A percentile compares a stretch with the other conserved stretches of the same genome.
These are phyloP conservation scores for Sarocladium kiliense DNA, from an alignment of 2,329 filamentous ascomycete species.

Conservation along the genomic window DNA sequence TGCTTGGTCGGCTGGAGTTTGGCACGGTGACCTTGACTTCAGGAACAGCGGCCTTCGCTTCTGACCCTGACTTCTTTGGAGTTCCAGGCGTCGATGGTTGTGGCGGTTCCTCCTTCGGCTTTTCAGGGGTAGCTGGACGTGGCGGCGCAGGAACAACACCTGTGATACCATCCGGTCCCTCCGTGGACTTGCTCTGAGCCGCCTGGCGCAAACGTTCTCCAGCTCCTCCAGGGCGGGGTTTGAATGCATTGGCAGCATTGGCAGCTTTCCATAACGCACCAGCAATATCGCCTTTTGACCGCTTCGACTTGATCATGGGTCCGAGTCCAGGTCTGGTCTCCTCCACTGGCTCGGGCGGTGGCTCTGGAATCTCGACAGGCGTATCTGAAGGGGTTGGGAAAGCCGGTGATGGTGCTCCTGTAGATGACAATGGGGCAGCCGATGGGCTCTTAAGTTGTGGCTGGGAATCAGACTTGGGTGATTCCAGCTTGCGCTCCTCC, in stretches of 20 bases:
- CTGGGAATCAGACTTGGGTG: conserved; percentile 10
- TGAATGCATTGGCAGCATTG: conserved; percentile 60
- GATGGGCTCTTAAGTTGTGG: conserved; percentile 16
- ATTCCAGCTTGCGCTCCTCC: conserved; percentile 12
- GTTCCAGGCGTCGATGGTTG: conserved; percentile 14
- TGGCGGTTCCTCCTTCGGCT: conserved; percentile 15
- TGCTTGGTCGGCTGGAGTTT: conserved; percentile 32
- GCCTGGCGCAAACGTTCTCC: conserved; percentile 69
- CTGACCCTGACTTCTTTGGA: conserved; percentile 22
- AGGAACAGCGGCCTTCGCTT: conserved; percentile 38
- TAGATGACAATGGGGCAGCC: conserved; percentile 19
- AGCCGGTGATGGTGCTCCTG: conserved; percentile 17
- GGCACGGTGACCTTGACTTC: conserved; percentile 55
- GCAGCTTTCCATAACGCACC: conserved; percentile 77
- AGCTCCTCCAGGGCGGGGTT: conserved; percentile 81
- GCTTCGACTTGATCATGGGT: conserved; percentile 84
- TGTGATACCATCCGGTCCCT: conserved; percentile 84
- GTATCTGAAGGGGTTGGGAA: conserved; percentile 14
- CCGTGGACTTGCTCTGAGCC: conserved; percentile 34
- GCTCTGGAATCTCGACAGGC: conserved; percentile 17
- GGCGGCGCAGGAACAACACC: conserved; percentile 78
- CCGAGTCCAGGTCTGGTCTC: conserved; percentile 69
- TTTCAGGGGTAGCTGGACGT: conserved; percentile 17
- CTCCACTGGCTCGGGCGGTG: conserved; percentile 14
- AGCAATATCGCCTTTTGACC: conserved; percentile 67